Evolutionary conservation across 1,139 yeast species (phyloP), one percentile per base, ranked within the genome.

Genomic region (Pichia sp.): DNA sequence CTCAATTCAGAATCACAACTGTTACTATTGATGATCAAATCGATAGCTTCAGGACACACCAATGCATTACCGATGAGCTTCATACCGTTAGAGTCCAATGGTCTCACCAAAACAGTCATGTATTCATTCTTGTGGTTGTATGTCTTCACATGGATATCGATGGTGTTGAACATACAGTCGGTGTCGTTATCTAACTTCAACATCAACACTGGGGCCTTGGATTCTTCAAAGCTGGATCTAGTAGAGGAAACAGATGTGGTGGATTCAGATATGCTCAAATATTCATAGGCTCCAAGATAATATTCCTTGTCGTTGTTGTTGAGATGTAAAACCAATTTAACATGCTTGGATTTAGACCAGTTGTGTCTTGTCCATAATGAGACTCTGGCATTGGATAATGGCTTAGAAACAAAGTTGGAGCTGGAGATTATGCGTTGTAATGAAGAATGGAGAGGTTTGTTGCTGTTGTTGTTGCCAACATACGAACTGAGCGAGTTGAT

Each of bases 91-190:
- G 34, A 40, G 38, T 40, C 34, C 10, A 34, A 27, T 7, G 59
- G 46, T 22, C 53, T 49, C 14, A 62, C 38, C 20, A 57, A 44
- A 21, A 56, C 24, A 10, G 48, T 50, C 9, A 54, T 34, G 9
- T 46, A 38, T 7, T 46, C 31, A 39, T 66, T 58, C 5, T 57
- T 54, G 31, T 57, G 54, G 27, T 53, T 51, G 30, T 52, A 55
- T 11, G 61, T 49, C 21, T 45, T 55, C 5, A 62, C 21, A 19
- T 63, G 67, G 15, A 64, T 38, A 39, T 60, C 67, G 20, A 56
- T 38, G 2, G 62, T 45, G 21, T 58, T 53, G 3, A 60, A 30
- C 28, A 41, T 46, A 43, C 44, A 58, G 46, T 48, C 57, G 42
- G 40, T 44, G 4, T 20, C 21, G 12, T 34, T 19, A n/a, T 32